phyloP scores from a whole-genome alignment of 192 early-diverging fungal genomes.

The Coemansia sp. region DNA sequence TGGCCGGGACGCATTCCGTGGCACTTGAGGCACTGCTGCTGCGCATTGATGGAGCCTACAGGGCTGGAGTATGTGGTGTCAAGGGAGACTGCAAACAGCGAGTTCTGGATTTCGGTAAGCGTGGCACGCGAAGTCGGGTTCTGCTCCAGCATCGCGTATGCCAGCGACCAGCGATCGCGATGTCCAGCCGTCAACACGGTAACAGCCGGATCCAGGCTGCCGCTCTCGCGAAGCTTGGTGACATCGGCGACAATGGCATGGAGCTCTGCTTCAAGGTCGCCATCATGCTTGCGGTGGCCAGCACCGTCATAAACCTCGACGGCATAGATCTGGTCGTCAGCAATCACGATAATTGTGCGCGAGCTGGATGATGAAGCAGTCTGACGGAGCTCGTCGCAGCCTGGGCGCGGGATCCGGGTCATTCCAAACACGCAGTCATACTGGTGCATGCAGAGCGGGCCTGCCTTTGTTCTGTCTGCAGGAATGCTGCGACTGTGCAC shows the following conservation, averaged over 20 bases:
- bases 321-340: slow-evolving; percentile 76
- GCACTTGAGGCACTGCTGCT: slow-evolving; percentile 31
- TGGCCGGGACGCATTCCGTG: slow-evolving; percentile 56
- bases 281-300: slow-evolving; percentile 56
- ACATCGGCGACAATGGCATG: slow-evolving; percentile 60
- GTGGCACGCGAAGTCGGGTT: slow-evolving; percentile 61
- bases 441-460: slow-evolving; percentile 83
- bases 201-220: slow-evolving; percentile 59
- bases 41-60: slow-evolving; percentile 27
- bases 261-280: slow-evolving; percentile 74
- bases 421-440: slow-evolving; percentile 75
- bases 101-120: slow-evolving; percentile 65
- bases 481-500: slow-evolving; percentile 61
- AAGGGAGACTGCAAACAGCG: slow-evolving; percentile 72
- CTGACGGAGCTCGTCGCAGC: slow-evolving; percentile 66
- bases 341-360: slow-evolving; percentile 65
- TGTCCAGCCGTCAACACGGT: slow-evolving; percentile 73
- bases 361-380: slow-evolving; percentile 4
- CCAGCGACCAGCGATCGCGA: slow-evolving; percentile 77
- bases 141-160: slow-evolving; percentile 65
- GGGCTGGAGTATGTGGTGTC: slow-evolving; percentile 65
- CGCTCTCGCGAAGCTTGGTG: slow-evolving; percentile 11
- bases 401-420: slow-evolving; percentile 76
- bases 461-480: slow-evolving; percentile 63
- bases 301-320: slow-evolving; percentile 64